Evolutionary conservation across 345 rosid genomes (phyloP).

Genomic region (Turnera subulata): DNA sequence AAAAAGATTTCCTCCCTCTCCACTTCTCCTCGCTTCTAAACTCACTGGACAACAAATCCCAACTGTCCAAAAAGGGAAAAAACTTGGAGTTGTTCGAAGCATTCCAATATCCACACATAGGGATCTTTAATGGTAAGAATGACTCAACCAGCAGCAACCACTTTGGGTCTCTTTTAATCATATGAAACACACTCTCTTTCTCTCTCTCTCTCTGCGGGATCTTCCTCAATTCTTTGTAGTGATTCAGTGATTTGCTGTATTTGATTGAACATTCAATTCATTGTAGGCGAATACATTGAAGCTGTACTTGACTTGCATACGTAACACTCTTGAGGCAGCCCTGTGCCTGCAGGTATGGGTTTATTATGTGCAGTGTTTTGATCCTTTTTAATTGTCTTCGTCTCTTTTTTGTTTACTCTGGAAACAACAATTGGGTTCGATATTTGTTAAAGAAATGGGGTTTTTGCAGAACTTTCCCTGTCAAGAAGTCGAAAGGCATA

Average conservation of each 20-base stretch:
- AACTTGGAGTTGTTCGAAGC: not conserved
- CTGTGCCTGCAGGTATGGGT: conserved; percentile 81
- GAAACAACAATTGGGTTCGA: not conserved
- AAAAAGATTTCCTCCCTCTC: no score
- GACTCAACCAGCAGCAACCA: no score
- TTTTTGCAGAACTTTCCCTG: conserved; percentile 88
- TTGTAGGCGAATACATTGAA: conserved; percentile 66
- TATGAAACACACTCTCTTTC: not conserved
- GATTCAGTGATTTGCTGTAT: not conserved
- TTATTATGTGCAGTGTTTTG: no score
- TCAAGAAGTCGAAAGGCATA: conserved; percentile 99
- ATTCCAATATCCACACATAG: not conserved
- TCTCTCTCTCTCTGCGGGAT: not conserved
- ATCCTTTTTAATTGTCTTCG: not conserved
- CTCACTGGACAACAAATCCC: no score
- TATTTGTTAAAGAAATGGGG: not conserved
- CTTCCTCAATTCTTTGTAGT: not conserved
- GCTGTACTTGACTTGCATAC: conserved; percentile 74
- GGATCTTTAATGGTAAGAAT: not conserved
- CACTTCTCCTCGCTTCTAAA: no score
- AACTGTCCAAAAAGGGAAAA: no score
- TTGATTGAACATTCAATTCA: not conserved
- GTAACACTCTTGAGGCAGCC: conserved; percentile 90
- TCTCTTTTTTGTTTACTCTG: not conserved
- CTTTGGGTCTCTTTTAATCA: no score